These are phyloP conservation scores for Apiotrichum laibachii DNA, from an alignment of 1,284 basidiomycete species.

Conservation along the genomic window DNA sequence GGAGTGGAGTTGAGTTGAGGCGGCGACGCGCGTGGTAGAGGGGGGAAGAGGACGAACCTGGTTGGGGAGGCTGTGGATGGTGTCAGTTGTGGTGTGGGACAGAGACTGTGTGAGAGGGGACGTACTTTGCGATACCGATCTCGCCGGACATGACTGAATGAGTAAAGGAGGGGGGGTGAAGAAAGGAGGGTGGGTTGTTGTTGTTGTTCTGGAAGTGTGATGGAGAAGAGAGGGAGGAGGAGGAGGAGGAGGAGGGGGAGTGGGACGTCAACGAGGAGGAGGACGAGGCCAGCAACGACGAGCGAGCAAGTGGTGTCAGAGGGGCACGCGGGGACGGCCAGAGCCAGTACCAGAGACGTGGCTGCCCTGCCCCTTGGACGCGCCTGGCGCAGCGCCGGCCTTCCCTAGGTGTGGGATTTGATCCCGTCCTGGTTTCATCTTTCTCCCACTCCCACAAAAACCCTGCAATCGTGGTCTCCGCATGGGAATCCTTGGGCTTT, in stretches of 20 bases:
- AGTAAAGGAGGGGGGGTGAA: background rate
- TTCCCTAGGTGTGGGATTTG: too few species aligned
- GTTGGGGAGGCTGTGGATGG: conserved; percentile 82
- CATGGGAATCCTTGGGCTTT: too few species aligned
- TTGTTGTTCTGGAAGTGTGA: background rate
- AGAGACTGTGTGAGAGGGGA: conserved; percentile 1
- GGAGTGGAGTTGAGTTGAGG: background rate
- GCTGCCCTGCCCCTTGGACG: too few species aligned
- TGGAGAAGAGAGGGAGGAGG: background rate
- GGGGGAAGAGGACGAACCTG: conserved; percentile 62
- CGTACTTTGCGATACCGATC: conserved; percentile 54
- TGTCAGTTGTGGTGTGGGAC: conserved; percentile 2
- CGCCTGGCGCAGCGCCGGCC: too few species aligned
- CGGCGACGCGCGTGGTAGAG: background rate
- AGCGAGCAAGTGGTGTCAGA: too few species aligned
- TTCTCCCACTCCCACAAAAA: too few species aligned
- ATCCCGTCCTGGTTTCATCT: too few species aligned
- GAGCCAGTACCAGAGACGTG: too few species aligned
- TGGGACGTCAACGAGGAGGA: too few species aligned
- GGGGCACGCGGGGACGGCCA: too few species aligned
- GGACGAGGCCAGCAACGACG: too few species aligned
- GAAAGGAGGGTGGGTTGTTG: background rate
- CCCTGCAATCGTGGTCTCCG: too few species aligned
- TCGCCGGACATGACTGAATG: conserved; percentile 46
- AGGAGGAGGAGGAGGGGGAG: background rate